Evolutionary conservation across 2,329 filamentous ascomycete genomes (phyloP), one percentile per base, ranked within the genome.

Genomic region (Exophiala oligosperma): DNA sequence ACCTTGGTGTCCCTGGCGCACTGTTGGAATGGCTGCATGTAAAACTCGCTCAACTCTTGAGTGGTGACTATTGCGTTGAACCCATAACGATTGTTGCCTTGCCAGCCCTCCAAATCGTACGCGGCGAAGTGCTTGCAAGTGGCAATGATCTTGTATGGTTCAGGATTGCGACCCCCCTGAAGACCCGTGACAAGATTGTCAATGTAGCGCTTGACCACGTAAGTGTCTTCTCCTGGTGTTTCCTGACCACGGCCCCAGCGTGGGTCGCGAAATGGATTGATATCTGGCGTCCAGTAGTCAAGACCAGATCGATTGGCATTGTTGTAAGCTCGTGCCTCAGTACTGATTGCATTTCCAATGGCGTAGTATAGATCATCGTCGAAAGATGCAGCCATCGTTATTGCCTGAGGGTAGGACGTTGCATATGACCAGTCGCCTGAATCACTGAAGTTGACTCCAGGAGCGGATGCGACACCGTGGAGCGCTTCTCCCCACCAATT

Each of bases 261-360:
- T 0, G 85, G 84, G 64, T 86, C 84, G 32, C 79, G 79, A 72
- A 82, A 88, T 0, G 82, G 78, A 65, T 87, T 88, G 69, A 88
- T 85, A 66, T 88, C 87, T 0, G 86, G 86, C 0, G 86, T 85
- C 80, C 83, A 87, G 67, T 78, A 85, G 67, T 86, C 79, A 6
- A 84, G 68, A 0, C 81, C 82, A 1, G 79, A 79, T 7, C 77
- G 74, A 2, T 81, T 81, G 6, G 69, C 78, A 63, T 89, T 89
- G 65, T 77, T 84, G 67, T 87, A 89, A 0, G 86, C 85, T 41
- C 86, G 77, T 0, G 83, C 84, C 67, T 89, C 85, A 0, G 80
- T 87, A 3, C 73, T 74, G 28, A 74, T 70, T 1, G 83, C 77
- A 1, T 69, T 74, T 2, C 79, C 85, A 4, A 89, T 80, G 5